phyloP scores from a whole-genome alignment of 306 rosid species.

The Leucaena leucocephala region DNA sequence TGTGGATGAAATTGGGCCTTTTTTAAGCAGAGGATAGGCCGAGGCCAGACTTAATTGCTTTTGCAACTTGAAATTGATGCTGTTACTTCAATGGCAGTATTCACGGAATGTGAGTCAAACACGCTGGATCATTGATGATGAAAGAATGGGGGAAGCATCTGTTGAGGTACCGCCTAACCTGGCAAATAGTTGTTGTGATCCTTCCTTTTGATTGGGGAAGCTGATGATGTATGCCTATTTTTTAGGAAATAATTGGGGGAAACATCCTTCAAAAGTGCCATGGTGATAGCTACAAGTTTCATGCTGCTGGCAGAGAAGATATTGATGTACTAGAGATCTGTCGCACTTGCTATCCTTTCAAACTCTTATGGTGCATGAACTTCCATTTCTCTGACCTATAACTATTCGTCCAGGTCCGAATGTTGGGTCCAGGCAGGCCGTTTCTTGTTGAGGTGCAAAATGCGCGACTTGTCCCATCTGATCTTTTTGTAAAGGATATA shows the following conservation, averaged over 20 bases:
- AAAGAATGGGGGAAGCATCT: conserved; percentile 97
- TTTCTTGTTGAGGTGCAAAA: conserved; percentile 91
- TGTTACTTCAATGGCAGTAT: conserved; percentile 59
- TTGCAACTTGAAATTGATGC: conserved; percentile 35
- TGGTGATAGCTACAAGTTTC: conserved; percentile 90
- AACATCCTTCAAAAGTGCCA: conserved; percentile 65
- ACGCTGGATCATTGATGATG: conserved; percentile 90
- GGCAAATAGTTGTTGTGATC: conserved; percentile 23
- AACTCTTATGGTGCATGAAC: conserved; percentile 26
- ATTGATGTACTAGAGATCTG: conserved; percentile 65
- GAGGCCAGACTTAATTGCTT: conserved; percentile 23
- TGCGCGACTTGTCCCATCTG: conserved; percentile 60
- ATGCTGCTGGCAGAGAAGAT: conserved; percentile 98
- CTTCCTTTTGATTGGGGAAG: conserved; percentile 32
- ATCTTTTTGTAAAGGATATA: conserved; percentile 53
- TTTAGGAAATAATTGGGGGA: conserved; percentile 81
- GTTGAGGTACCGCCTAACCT: conserved; percentile 68
- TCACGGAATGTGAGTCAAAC: conserved; percentile 97
- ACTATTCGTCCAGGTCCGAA: conserved; percentile 69
- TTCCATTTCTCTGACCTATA: conserved; percentile 37
- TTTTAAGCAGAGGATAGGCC: conserved; percentile 12
- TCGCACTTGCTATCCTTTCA: conserved; percentile 28
- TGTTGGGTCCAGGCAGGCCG: conserved; percentile 96
- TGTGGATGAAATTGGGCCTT: not conserved
- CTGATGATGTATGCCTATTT: conserved; percentile 42